Evolutionary conservation across 352 stramenopile genomes (phyloP), one percentile per base, ranked within the genome.

Genomic region (Pythium rhizo-oryzae): DNA sequence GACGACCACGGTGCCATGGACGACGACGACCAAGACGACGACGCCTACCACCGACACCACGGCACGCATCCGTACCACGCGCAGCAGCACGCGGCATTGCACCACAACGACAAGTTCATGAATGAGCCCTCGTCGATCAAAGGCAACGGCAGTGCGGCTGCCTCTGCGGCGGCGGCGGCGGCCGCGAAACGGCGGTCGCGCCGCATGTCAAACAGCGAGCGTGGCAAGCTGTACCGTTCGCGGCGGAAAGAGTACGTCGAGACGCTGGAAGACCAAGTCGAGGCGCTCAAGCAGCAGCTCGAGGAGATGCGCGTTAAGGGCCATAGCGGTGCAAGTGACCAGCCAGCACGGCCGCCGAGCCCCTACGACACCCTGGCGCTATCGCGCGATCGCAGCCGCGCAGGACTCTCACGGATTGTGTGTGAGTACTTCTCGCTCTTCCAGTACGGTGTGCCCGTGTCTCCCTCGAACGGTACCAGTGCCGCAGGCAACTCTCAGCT

Each of bases 191-290:
- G 65, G 37, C 51, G 65, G 15, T 72, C 65, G 43, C 65, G 65
- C 9, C 53, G 65, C 28, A 87, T 90, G 81, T 78, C 63, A 60
- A 90, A 87, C 60, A 90, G 82, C 60, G 82, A 90, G 58, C 80
- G 82, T 4, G 78, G 79, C 21, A 91, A 91, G 65, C 83, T 87
- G 23, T 89, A 91, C 64, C 80, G 82, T 43, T 77, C 71, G 33
- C 72, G 76, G 52, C 73, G 80, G 30, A 86, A 88, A 58, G 61
- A 74, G 52, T 89, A 88, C 67, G 66, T 78, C 8, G 67, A 70
- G 35, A 56, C 77, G 7, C 61, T 91, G 12, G 54, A 78, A 15
- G 25, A 62, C 0, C 56, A 62, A 6, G 79, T 93, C 23, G 65
- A 70, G 49, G 59, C 76, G 7, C 74, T 93, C 21, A 80, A 77